phyloP scores from a whole-genome alignment of 441 rosid species.

The Adansonia gregorii region DNA sequence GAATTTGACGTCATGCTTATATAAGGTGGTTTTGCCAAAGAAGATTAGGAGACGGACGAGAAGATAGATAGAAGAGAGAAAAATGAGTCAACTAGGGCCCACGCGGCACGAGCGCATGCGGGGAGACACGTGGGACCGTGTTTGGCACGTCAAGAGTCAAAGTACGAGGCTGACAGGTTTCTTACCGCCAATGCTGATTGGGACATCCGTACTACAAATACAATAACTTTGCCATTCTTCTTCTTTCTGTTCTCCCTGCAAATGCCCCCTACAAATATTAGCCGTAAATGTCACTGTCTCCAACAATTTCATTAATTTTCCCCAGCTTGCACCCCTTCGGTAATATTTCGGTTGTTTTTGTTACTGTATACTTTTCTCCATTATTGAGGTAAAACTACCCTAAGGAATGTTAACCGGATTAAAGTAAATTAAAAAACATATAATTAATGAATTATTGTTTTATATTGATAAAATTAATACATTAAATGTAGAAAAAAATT shows the following conservation, averaged over 20 bases:
- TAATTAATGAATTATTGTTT: too few species aligned
- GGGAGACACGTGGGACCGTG: constrained; percentile 35
- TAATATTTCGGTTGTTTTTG: neutral
- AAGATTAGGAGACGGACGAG: neutral
- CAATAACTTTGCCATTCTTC: neutral
- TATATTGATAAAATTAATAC: too few species aligned
- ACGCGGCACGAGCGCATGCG: constrained; percentile 44
- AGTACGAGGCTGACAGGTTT: constrained; percentile 25
- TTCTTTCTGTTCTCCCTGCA: too few species aligned
- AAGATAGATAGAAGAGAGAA: neutral
- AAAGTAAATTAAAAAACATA: too few species aligned
- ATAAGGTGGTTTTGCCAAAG: neutral
- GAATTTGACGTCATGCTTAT: constrained; percentile 28
- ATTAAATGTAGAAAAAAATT: too few species aligned
- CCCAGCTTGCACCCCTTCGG: neutral
- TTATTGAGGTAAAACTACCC: too few species aligned
- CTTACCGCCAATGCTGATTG: neutral
- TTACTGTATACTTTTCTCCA: neutral
- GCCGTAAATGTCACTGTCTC: neutral
- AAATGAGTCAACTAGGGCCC: constrained; percentile 47
- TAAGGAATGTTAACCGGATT: too few species aligned
- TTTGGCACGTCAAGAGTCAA: constrained; percentile 33
- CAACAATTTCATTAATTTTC: neutral
- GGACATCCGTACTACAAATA: neutral
- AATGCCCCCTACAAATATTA: neutral